These are phyloP conservation scores for Protomyces macrosporus DNA, from an alignment of 1,139 yeast species.

Conservation along the genomic window DNA sequence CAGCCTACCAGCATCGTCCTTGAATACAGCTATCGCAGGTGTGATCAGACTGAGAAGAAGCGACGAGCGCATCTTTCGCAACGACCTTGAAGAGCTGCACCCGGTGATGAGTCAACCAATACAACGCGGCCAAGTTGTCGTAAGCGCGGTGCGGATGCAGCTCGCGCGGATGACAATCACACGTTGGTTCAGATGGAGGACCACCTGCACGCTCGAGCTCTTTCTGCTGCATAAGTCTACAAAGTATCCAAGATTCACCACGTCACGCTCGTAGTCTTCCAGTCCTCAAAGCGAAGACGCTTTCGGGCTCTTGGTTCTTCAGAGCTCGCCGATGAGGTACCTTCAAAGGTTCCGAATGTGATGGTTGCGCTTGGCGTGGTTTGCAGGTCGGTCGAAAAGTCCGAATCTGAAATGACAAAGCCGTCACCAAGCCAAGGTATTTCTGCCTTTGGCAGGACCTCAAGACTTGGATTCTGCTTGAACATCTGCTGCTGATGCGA, in stretches of 20 bases:
- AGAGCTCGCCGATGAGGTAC: not conserved
- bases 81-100: too few species aligned
- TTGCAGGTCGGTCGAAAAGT: not conserved
- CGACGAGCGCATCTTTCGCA: too few species aligned
- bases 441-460: not conserved
- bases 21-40: not conserved
- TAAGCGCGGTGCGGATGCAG: too few species aligned
- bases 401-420: not conserved
- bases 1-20: slow-evolving; percentile 18
- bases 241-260: not conserved
- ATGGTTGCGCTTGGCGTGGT: not conserved
- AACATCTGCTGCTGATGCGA: not conserved
- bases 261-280: not conserved
- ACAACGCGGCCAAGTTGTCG: too few species aligned
- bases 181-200: too few species aligned
- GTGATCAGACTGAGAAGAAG: too few species aligned
- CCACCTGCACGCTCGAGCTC: too few species aligned
- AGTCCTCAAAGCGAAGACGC: not conserved
- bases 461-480: not conserved
- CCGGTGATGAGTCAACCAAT: too few species aligned
- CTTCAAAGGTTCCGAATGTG: not conserved
- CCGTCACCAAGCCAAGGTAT: not conserved
- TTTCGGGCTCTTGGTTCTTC: not conserved
- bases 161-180: too few species aligned
- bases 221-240: too few species aligned